Percentiles rank a stretch among this genome's conserved stretches.
Evolutionary conservation across 2,329 filamentous ascomycete genomes (phyloP).

Genomic region (Colletotrichum sp.): DNA sequence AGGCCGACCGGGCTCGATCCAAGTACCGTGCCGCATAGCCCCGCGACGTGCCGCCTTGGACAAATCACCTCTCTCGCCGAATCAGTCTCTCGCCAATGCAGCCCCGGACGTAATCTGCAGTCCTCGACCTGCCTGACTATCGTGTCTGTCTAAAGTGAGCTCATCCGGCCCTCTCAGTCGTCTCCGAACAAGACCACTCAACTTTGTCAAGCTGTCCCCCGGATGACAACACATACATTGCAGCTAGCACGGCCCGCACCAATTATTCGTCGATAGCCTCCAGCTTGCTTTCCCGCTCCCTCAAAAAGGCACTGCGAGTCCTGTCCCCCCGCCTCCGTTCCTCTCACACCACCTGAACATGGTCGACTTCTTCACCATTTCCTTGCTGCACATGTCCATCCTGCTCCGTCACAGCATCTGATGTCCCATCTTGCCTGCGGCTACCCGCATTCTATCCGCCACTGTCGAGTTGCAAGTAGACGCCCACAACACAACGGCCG

Average conservation of each 20-base stretch:
- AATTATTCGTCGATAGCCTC: not conserved
- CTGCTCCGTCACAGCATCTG: slow-evolving; percentile 12
- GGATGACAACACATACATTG: slow-evolving; percentile 8
- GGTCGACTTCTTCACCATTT: slow-evolving; percentile 9
- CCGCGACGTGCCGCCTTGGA: not conserved
- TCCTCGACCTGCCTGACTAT: not conserved
- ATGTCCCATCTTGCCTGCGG: slow-evolving; percentile 9
- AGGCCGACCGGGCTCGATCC: not conserved
- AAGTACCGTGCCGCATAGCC: not conserved
- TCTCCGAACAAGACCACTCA: not conserved
- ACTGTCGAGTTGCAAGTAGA: slow-evolving; percentile 9
- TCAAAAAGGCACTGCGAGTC: slow-evolving; percentile 15
- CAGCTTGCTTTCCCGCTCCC: not conserved
- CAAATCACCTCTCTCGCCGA: not conserved
- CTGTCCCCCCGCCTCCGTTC: not conserved
- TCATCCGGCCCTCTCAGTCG: not conserved
- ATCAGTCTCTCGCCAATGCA: not conserved
- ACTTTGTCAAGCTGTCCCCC: not conserved
- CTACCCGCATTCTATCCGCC: slow-evolving; percentile 13
- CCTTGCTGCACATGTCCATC: slow-evolving; percentile 12
- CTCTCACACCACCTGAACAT: slow-evolving; percentile 16
- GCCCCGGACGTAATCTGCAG: not conserved
- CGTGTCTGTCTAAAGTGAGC: not conserved
- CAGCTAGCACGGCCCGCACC: not conserved
- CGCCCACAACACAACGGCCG: slow-evolving; percentile 7